Conservation (phyloP, 495 filamentous ascomycete species). For the Schizothecium vesticola region DNA sequence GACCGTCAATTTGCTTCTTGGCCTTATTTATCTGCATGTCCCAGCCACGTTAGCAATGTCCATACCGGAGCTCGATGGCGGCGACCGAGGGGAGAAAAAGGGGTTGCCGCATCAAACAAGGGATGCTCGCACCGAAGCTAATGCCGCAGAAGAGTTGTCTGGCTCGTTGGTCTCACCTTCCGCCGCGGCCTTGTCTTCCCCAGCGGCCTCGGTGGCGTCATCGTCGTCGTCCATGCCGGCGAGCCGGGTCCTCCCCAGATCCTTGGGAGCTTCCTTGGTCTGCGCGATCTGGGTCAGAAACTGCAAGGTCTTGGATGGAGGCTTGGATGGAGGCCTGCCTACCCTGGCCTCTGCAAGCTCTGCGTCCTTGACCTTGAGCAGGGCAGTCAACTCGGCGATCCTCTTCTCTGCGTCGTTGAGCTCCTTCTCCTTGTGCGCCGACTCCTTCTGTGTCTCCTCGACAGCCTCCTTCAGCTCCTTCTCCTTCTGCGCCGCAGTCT, state of each 20-base stretch:
- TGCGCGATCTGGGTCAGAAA: slow-evolving; percentile 2
- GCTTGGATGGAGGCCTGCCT: slow-evolving; percentile 7
- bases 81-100: background rate
- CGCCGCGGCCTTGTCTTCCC: slow-evolving; percentile 28
- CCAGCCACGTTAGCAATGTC: slow-evolving; percentile 10
- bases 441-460: slow-evolving; percentile 30
- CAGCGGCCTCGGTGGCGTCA: slow-evolving; percentile 17
- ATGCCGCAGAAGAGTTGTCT: slow-evolving; percentile 51
- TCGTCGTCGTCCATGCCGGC: slow-evolving; percentile 26
- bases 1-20: slow-evolving; percentile 38
- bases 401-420: slow-evolving; percentile 29
- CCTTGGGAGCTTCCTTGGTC: slow-evolving; percentile 35
- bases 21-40: slow-evolving; percentile 45
- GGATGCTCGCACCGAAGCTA: slow-evolving; percentile 52
- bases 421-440: slow-evolving; percentile 17
- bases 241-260: slow-evolving; percentile 42
- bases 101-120: slow-evolving; percentile 34
- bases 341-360: slow-evolving; percentile 51
- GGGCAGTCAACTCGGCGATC: slow-evolving; percentile 42
- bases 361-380: slow-evolving; percentile 48
- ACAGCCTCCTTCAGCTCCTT: slow-evolving; percentile 43
- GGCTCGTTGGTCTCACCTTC: slow-evolving; percentile 48
- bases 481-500: slow-evolving; percentile 37
- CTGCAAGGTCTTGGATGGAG: background rate
- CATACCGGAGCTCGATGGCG: background rate